These are phyloP conservation scores for Euphorbia celastroides DNA, from an alignment of 441 rosid species.

Conservation along the genomic window DNA sequence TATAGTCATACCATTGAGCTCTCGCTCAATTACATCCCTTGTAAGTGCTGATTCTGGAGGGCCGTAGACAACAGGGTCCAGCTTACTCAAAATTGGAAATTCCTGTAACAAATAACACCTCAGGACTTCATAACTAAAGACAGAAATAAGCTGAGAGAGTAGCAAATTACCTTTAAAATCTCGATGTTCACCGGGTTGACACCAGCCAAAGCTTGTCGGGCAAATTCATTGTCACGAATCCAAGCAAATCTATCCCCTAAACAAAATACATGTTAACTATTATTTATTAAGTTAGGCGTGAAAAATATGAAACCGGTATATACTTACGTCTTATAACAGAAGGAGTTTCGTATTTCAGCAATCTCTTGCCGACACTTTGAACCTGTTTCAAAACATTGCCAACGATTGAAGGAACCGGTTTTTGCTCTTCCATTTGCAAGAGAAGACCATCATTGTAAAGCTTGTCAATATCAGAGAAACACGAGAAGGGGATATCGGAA, in stretches of 20 bases:
- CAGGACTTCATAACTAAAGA: slow-evolving; percentile 12
- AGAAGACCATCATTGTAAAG: slow-evolving; percentile 58
- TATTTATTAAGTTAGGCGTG: neutral
- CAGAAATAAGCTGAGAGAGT: neutral
- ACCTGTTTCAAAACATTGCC: slow-evolving; percentile 39
- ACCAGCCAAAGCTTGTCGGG: slow-evolving; percentile 85
- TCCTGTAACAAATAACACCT: slow-evolving; percentile 37
- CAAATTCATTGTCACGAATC: slow-evolving; percentile 88
- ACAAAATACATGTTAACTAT: slow-evolving; percentile 11
- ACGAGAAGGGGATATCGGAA: slow-evolving; percentile 72
- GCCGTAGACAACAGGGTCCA: slow-evolving; percentile 77
- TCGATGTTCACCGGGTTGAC: slow-evolving; percentile 85
- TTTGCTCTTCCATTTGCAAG: slow-evolving; percentile 44
- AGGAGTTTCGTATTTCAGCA: slow-evolving; percentile 74
- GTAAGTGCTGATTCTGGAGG: slow-evolving; percentile 83
- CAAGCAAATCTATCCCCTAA: slow-evolving; percentile 89
- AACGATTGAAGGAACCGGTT: slow-evolving; percentile 18
- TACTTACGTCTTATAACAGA: slow-evolving; percentile 63
- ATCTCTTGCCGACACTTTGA: slow-evolving; percentile 47
- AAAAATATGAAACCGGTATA: neutral
- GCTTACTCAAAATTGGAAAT: slow-evolving; percentile 79
- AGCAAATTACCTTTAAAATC: slow-evolving; percentile 49
- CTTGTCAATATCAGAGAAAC: slow-evolving; percentile 89
- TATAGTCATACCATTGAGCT: slow-evolving; percentile 62
- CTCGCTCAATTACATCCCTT: slow-evolving; percentile 66